These are phyloP conservation scores for Fusarium torulosum DNA, from an alignment of 2,329 filamentous ascomycete species.

Conservation along the genomic window DNA sequence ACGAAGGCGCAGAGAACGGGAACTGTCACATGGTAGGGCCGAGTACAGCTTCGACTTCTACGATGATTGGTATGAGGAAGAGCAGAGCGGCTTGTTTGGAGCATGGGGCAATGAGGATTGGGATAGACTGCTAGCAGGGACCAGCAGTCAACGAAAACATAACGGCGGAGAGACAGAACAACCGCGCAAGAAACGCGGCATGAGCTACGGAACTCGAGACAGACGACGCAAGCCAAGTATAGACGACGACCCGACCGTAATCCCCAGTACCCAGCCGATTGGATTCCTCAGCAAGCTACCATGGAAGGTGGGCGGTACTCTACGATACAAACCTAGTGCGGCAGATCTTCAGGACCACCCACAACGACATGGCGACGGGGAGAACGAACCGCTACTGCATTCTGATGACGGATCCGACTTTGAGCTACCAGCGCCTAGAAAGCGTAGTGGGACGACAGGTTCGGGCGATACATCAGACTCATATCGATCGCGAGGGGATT, in stretches of 20 bases:
- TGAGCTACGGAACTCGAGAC: slow-evolving; percentile 87
- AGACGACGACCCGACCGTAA: slow-evolving; percentile 85
- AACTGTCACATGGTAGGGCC: slow-evolving; percentile 70
- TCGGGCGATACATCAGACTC: slow-evolving; percentile 89
- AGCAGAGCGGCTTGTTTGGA: slow-evolving; percentile 69
- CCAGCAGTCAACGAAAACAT: slow-evolving; percentile 61
- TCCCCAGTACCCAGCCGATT: slow-evolving; percentile 85
- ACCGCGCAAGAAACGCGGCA: slow-evolving; percentile 79
- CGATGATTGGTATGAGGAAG: slow-evolving; percentile 89
- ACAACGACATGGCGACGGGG: slow-evolving; percentile 64
- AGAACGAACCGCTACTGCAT: slow-evolving; percentile 77
- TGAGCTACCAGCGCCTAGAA: slow-evolving; percentile 53
- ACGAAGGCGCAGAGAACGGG: slow-evolving; percentile 75
- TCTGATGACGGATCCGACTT: slow-evolving; percentile 51
- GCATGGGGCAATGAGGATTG: slow-evolving; percentile 86
- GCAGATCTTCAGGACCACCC: slow-evolving; percentile 92
- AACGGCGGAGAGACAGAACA: slow-evolving; percentile 62
- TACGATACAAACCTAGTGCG: slow-evolving; percentile 90
- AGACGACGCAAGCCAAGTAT: slow-evolving; percentile 61
- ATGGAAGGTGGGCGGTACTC: slow-evolving; percentile 83
- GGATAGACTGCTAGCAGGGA: slow-evolving; percentile 82
- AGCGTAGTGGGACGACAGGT: slow-evolving; percentile 81
- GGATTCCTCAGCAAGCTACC: slow-evolving; percentile 87
- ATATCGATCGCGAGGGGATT: slow-evolving; percentile 85
- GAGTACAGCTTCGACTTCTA: slow-evolving; percentile 97